Evolutionary conservation across 1,284 basidiomycete species (phyloP).

Genomic region (Anthracocystis setariae): DNA sequence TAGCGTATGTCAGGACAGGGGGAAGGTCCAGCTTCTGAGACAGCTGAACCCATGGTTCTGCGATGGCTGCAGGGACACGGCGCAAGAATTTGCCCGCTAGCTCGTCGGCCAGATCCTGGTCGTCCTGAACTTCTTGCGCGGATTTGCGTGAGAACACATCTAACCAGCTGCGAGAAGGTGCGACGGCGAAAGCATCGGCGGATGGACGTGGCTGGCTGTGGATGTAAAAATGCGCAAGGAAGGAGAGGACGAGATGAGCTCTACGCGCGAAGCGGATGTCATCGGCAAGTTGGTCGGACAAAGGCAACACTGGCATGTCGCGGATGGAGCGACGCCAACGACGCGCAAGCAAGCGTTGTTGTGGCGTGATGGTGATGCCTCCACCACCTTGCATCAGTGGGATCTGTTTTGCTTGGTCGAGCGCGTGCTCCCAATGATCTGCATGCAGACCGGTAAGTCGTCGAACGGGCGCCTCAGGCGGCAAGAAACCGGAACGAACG

Average conservation of each 20-base stretch:
- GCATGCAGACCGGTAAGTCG: slow-evolving; percentile 76
- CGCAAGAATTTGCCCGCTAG: slow-evolving; percentile 65
- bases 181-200: slow-evolving; percentile 1
- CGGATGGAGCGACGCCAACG: slow-evolving; percentile 76
- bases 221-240: slow-evolving; percentile 87
- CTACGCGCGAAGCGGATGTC: slow-evolving; percentile 71
- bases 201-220: slow-evolving; percentile 73
- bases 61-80: slow-evolving; percentile 77
- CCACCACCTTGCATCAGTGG: slow-evolving; percentile 57
- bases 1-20: slow-evolving; percentile 90
- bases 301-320: slow-evolving; percentile 56
- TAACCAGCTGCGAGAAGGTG: slow-evolving; percentile 29
- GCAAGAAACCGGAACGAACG: slow-evolving; percentile 89
- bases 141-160: slow-evolving; percentile 38
- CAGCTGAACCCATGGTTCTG: slow-evolving; percentile 77
- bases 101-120: slow-evolving; percentile 44
- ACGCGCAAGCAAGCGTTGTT: slow-evolving; percentile 38
- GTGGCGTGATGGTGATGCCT: slow-evolving; percentile 37
- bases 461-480: slow-evolving; percentile 78
- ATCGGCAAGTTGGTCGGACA: slow-evolving; percentile 40
- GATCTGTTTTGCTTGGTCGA: slow-evolving; percentile 70
- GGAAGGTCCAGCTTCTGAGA: slow-evolving; percentile 82
- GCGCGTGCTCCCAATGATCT: slow-evolving; percentile 75
- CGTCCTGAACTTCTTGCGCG: slow-evolving; percentile 27
- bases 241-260: slow-evolving; percentile 84